Evolutionary conservation across 2,329 filamentous ascomycete genomes (phyloP).

Genomic region (Myriosclerotinia duriaeana): DNA sequence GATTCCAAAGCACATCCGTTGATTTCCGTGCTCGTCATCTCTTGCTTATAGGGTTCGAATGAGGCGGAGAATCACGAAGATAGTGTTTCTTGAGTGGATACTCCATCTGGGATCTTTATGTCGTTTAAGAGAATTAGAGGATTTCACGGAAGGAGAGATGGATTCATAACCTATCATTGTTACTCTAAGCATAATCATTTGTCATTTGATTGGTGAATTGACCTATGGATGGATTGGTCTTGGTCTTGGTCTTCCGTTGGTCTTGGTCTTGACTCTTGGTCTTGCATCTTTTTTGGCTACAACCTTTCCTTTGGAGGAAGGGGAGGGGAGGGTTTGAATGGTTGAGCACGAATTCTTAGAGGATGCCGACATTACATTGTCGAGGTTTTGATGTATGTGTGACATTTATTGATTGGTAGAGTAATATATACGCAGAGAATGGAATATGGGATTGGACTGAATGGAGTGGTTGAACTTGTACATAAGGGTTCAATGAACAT

Average conservation of each 20-base stretch:
- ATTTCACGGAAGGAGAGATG: neutral
- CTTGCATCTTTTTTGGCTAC: too few species aligned
- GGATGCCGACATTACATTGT: too few species aligned
- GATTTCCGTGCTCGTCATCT: conserved; percentile 16
- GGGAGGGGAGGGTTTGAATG: neutral
- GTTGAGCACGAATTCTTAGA: neutral
- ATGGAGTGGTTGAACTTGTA: neutral
- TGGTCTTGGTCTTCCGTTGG: too few species aligned
- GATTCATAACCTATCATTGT: conserved; percentile 2
- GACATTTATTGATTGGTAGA: neutral
- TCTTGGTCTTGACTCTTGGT: too few species aligned
- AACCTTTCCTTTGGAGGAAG: too few species aligned
- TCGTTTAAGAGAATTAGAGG: conserved; percentile 9
- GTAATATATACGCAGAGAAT: neutral
- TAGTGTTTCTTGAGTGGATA: neutral
- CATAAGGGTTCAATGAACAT: too few species aligned
- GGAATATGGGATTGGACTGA: neutral
- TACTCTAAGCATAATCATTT: conserved; percentile 5
- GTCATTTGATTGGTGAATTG: neutral
- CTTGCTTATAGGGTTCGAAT: conserved; percentile 22
- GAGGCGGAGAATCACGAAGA: conserved; percentile 11
- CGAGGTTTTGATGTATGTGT: neutral
- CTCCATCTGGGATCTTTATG: conserved; percentile 2
- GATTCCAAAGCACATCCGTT: conserved; percentile 2
- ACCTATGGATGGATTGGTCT: too few species aligned